Conservation (phyloP, 2,329 filamentous ascomycete genomes). For the Fusarium coicis region DNA sequence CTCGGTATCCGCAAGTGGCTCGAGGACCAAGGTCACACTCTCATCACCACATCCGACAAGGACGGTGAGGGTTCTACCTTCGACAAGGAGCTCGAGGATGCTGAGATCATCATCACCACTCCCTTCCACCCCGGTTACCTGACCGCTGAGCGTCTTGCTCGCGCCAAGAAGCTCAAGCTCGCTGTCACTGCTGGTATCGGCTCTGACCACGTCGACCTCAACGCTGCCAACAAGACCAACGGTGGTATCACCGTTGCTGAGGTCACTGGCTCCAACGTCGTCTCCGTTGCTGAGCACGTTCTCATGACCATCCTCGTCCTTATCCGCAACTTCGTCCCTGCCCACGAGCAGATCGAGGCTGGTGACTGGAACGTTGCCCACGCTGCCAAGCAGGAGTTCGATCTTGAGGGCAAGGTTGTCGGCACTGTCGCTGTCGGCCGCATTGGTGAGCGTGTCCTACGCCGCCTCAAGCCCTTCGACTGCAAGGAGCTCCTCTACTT, state of each 20-base stretch:
- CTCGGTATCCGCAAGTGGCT: conserved; percentile 97
- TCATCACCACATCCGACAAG: conserved; percentile 98
- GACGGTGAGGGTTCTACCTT: conserved; percentile 93
- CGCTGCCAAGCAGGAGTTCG: conserved; percentile 98
- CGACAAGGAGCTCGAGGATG: conserved; percentile 94
- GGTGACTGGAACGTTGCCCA: conserved; percentile 97
- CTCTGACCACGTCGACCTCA: conserved; percentile 96
- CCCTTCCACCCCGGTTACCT: conserved; percentile 99
- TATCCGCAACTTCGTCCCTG: conserved; percentile 97
- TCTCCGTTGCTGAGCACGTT: conserved; percentile 98
- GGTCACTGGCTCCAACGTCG: conserved; percentile 97
- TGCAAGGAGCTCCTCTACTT: conserved; percentile 99
- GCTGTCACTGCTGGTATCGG: conserved; percentile 97
- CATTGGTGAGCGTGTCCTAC: conserved; percentile 97
- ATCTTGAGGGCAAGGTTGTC: conserved; percentile 96
- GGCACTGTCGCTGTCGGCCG: conserved; percentile 97
- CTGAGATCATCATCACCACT: conserved; percentile 98
- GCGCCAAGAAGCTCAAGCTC: conserved; percentile 99
- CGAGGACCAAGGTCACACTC: conserved; percentile 94
- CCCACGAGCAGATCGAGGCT: conserved; percentile 89
- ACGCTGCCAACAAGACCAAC: conserved; percentile 98
- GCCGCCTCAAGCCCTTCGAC: conserved; percentile 95
- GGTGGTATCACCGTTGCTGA: conserved; percentile 97
- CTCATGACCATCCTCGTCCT: conserved; percentile 98
- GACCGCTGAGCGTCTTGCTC: conserved; percentile 92